Evolutionary conservation across 768 basidiomycete genomes (phyloP), one percentile per base, ranked within the genome.

Genomic region (Butyriboletus loyo): DNA sequence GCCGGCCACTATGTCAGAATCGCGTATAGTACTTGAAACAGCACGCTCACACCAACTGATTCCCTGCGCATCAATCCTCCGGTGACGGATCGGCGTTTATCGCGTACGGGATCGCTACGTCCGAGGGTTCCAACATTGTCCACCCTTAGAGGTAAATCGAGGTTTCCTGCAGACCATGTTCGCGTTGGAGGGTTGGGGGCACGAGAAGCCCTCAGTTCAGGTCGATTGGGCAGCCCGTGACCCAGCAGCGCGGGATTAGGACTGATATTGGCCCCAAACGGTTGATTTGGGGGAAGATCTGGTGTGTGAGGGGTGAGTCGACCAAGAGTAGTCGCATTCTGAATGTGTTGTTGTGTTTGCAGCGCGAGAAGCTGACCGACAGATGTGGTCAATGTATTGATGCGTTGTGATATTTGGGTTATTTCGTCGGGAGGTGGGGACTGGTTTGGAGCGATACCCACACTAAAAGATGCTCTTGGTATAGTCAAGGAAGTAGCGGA

Each of bases 291-390:
- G 37, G 84, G 82, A 44, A 80, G 47, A 42, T 80, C 79, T 14
- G 74, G 72, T 21, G 66, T 62, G 46, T 64, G 74, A 35, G 68
- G 66, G 1, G 70, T 60, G 15, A 61, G 64, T 17, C 68, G 64
- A 49, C 72, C 67, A 19, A 70, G 62, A 25, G 72, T 50, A 35
- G 58, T 74, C 28, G 75, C 62, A 44, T 72, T 69, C 54, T 86
- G 86, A 22, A 85, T 72, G 57, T 82, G 81, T 46, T 78, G 77
- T 58, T 90, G 88, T 2, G 88, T 90, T 66, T 90, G 89, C 38
- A 91, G 67, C 3, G 87, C 86, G 9, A 93, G 79, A 24, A 94
- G 77, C 66, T 92, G 90, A 22, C 90, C 87, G 46, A 94, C 91
- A 8, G 92, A 92, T 3, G 87, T 84, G 17, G 89, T 89, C 60